Evolutionary conservation across 2,329 filamentous ascomycete genomes (phyloP).

Genomic region (Apiospora sp.): DNA sequence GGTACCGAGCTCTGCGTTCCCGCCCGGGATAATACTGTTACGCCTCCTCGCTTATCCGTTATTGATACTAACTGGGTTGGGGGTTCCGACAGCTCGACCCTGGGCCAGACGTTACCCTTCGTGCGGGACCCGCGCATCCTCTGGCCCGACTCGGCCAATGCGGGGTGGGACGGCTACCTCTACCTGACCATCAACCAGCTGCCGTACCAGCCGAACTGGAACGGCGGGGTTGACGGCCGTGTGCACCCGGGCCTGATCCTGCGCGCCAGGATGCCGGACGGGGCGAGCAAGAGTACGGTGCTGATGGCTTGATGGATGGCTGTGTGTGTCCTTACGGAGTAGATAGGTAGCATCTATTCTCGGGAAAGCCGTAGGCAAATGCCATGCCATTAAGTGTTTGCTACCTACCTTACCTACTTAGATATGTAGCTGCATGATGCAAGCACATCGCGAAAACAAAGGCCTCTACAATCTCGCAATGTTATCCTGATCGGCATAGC

Average conservation of each 20-base stretch:
- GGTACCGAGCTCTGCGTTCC: no score
- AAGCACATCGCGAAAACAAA: neutral
- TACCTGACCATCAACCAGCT: slow-evolving; percentile 60
- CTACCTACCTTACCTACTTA: neutral
- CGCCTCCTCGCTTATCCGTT: neutral
- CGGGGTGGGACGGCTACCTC: slow-evolving; percentile 53
- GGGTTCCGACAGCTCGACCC: slow-evolving; percentile 37
- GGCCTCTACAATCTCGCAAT: neutral
- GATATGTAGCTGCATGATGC: neutral
- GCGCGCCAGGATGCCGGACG: slow-evolving; percentile 49
- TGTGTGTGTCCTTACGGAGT: no score
- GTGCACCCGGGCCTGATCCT: slow-evolving; percentile 53
- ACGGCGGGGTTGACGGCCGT: slow-evolving; percentile 52
- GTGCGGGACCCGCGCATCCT: slow-evolving; percentile 52
- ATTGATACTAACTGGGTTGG: neutral
- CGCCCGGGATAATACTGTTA: no score
- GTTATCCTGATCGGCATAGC: neutral
- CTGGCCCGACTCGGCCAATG: slow-evolving; percentile 51
- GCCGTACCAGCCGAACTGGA: slow-evolving; percentile 56
- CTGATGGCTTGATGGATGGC: slow-evolving; percentile 21
- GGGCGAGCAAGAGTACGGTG: slow-evolving; percentile 47
- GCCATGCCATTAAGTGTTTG: neutral
- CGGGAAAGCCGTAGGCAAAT: neutral
- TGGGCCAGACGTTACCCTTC: slow-evolving; percentile 46
- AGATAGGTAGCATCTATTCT: no score